phyloP scores from a whole-genome alignment of 768 basidiomycete genomes.

The Phanerochaete sordida region DNA sequence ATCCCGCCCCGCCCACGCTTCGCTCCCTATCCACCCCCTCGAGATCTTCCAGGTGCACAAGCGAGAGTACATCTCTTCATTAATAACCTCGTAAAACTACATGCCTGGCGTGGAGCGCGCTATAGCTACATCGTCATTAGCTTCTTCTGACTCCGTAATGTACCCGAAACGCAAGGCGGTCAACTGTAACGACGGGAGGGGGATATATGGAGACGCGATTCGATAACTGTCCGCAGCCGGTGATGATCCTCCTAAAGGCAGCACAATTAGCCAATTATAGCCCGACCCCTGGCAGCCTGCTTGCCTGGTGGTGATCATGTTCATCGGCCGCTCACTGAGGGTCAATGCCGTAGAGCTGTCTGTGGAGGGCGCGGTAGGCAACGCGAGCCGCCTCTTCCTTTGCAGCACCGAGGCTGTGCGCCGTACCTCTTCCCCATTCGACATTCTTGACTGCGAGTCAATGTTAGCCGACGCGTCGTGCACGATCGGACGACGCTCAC shows the following conservation, averaged over 20 bases:
- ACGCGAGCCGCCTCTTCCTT: conserved; percentile 24
- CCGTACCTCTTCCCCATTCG: conserved; percentile 23
- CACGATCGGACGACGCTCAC: conserved; percentile 19
- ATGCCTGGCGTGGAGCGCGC: not conserved
- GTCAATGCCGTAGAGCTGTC: conserved; percentile 1
- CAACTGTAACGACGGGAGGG: not conserved
- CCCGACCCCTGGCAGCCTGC: not conserved
- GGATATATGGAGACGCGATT: not conserved
- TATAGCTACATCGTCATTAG: not conserved
- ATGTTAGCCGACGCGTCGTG: not conserved
- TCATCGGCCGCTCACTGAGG: too few species aligned
- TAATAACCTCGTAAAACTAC: not conserved
- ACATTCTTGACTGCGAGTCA: conserved; percentile 17
- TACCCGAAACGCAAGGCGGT: not conserved
- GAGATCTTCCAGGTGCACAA: too few species aligned
- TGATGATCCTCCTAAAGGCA: not conserved
- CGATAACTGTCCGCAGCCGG: not conserved
- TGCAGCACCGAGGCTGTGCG: conserved; percentile 16
- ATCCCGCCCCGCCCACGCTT: not conserved
- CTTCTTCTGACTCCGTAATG: not conserved
- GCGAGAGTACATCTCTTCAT: not conserved
- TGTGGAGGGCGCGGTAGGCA: conserved; percentile 11
- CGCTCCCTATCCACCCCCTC: too few species aligned
- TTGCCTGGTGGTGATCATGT: not conserved
- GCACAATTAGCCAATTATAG: not conserved